Evolutionary conservation across 2,329 filamentous ascomycete genomes (phyloP).

Genomic region (Paracamarosporium sp.): DNA sequence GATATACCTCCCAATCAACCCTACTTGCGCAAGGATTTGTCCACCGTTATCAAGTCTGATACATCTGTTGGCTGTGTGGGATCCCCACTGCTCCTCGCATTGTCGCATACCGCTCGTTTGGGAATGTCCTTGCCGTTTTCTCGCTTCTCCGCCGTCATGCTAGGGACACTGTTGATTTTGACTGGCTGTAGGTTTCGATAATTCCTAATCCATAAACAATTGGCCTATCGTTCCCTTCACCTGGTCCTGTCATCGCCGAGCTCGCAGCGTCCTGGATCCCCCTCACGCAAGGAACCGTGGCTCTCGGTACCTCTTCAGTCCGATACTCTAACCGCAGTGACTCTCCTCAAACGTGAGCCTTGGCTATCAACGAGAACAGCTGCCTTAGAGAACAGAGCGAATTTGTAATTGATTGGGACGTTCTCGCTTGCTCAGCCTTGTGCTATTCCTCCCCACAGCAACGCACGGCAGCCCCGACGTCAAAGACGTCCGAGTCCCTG

Average conservation of each 20-base stretch:
- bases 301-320: conserved; percentile 26
- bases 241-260: conserved; percentile 25
- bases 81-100: conserved; percentile 18
- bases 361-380: conserved; percentile 15
- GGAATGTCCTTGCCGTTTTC: conserved; percentile 27
- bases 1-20: conserved; percentile 12
- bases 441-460: conserved; percentile 23
- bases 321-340: conserved; percentile 21
- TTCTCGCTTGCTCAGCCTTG: conserved; percentile 6
- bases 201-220: conserved; percentile 29
- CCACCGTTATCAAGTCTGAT: conserved; percentile 12
- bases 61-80: conserved; percentile 11
- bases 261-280: conserved; percentile 19
- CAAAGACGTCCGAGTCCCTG: conserved; percentile 8
- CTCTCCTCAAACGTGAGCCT: conserved; percentile 23
- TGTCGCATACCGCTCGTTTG: conserved; percentile 21
- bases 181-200: conserved; percentile 30
- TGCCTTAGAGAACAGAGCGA: conserved; percentile 15
- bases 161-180: conserved; percentile 32
- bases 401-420: conserved; percentile 24
- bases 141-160: conserved; percentile 34
- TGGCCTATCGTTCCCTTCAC: conserved; percentile 19
- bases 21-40: background rate
- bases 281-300: conserved; percentile 35
- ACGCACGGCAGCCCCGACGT: conserved; percentile 10